These are phyloP conservation scores for grape (Vitis vinifera) DNA, from an alignment of 164 flowering plant genomes.

Conservation along the genomic window DNA sequence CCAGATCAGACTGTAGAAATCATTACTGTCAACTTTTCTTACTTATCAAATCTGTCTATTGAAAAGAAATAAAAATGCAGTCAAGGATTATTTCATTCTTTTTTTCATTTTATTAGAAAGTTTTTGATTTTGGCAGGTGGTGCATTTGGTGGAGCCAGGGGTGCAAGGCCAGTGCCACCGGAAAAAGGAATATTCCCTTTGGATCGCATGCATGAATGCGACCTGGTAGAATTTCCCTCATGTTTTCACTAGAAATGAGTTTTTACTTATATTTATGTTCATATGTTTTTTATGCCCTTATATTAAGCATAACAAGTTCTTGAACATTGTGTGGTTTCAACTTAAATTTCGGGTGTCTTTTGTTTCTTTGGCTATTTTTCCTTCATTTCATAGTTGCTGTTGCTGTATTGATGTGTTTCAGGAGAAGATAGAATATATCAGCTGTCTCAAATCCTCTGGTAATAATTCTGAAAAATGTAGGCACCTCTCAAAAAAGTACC, in stretches of 20 bases:
- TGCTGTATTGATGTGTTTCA: conserved; percentile 18
- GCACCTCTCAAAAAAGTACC: conserved; percentile 71
- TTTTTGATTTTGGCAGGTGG: conserved; percentile 57
- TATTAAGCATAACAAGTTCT: background rate
- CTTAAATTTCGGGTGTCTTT: background rate
- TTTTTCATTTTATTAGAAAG: background rate
- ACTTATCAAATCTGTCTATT: background rate
- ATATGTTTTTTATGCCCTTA: too few relatives aligned
- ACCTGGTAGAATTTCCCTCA: conserved; percentile 46
- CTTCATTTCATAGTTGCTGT: background rate
- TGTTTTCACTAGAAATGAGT: background rate
- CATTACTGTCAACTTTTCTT: background rate
- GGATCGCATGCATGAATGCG: conserved; percentile 89
- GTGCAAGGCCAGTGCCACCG: conserved; percentile 84
- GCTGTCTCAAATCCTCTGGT: conserved; percentile 69
- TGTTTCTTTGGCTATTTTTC: background rate
- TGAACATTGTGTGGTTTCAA: background rate
- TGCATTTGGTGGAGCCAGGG: conserved; percentile 93
- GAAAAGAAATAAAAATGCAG: background rate
- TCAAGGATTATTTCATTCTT: background rate
- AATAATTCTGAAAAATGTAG: conserved; percentile 82
- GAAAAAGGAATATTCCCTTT: conserved; percentile 94
- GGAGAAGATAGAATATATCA: conserved; percentile 88
- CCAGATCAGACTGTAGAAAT: background rate
- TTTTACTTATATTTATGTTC: too few relatives aligned